Percentiles rank a stretch among this genome's conserved stretches.
Evolutionary conservation across 139 green algal genomes (phyloP).

Genomic region (Astrephomene gubernaculifera): DNA sequence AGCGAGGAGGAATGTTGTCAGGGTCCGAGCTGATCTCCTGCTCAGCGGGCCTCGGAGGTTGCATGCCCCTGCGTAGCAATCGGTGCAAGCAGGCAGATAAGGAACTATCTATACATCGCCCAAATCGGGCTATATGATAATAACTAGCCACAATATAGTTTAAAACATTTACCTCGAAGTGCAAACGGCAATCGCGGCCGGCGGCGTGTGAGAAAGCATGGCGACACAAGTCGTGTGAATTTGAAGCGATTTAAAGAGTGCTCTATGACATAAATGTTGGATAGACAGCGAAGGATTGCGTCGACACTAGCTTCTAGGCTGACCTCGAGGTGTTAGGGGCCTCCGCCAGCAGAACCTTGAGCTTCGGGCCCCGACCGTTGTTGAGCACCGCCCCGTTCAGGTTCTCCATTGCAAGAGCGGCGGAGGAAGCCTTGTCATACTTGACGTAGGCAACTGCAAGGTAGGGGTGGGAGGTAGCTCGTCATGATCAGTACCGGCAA

Average conservation of each 20-base stretch:
- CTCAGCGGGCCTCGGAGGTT: conserved; percentile 49
- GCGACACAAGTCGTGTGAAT: too few relatives aligned
- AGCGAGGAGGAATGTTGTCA: conserved; percentile 89
- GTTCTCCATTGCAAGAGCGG: conserved; percentile 85
- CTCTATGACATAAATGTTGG: too few relatives aligned
- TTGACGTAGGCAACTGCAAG: conserved; percentile 92
- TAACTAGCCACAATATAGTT: too few relatives aligned
- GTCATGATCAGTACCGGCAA: conserved; percentile 48
- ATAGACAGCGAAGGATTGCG: too few relatives aligned
- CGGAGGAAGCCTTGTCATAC: conserved; percentile 84
- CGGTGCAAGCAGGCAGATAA: background rate
- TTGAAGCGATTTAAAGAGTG: too few relatives aligned
- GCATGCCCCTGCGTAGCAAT: conserved; percentile 41
- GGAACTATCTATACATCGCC: too few relatives aligned
- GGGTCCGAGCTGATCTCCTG: conserved; percentile 78
- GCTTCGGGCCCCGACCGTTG: conserved; percentile 84
- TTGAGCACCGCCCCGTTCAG: conserved; percentile 90
- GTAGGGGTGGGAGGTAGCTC: conserved; percentile 8
- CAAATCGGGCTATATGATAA: too few relatives aligned
- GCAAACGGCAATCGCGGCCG: background rate
- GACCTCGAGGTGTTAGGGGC: conserved; percentile 63
- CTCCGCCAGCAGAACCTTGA: conserved; percentile 93
- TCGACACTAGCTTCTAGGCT: too few relatives aligned
- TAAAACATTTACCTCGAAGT: too few relatives aligned
- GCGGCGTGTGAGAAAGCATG: too few relatives aligned